Conservation (phyloP, 257 asterid species). For the Nyctanthes arbortristis region DNA sequence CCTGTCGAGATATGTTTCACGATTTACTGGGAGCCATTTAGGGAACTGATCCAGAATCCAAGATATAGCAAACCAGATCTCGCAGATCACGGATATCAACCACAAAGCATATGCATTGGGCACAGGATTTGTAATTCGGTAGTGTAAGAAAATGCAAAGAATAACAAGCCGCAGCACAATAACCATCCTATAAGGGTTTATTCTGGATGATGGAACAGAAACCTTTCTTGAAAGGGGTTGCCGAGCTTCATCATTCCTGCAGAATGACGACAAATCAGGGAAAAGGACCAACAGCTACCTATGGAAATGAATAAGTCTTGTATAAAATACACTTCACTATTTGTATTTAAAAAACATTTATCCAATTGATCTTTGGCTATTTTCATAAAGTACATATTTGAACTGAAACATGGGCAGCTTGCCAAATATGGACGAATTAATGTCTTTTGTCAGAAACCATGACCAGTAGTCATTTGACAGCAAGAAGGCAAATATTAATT, state of each 20-base stretch:
- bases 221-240: constrained; percentile 99
- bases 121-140: constrained; percentile 92
- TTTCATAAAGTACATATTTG: too few species aligned
- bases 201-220: constrained; percentile 90
- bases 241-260: constrained; percentile 97
- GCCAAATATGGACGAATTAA: constrained; percentile 11
- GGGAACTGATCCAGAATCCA: constrained; percentile 99
- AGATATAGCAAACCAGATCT: constrained; percentile 97
- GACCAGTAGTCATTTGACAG: constrained; percentile 14
- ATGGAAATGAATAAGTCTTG: constrained; percentile 1
- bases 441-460: constrained; percentile 3
- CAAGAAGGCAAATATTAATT: constrained; percentile 9
- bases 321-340: constrained; percentile 4
- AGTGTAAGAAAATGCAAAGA: constrained; percentile 85
- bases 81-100: constrained; percentile 94
- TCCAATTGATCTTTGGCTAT: too few species aligned
- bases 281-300: constrained; percentile 4
- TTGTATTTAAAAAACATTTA: too few species aligned
- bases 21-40: constrained; percentile 95
- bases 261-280: constrained; percentile 28
- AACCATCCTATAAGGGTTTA: constrained; percentile 98
- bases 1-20: constrained; percentile 98
- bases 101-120: constrained; percentile 87
- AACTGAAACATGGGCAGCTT: constrained; percentile 15
- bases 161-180: constrained; percentile 85